Evolutionary conservation across 176 grass and related monocot genomes (phyloP), one percentile per base, ranked within the genome.

Genomic region (Chloris gayana): DNA sequence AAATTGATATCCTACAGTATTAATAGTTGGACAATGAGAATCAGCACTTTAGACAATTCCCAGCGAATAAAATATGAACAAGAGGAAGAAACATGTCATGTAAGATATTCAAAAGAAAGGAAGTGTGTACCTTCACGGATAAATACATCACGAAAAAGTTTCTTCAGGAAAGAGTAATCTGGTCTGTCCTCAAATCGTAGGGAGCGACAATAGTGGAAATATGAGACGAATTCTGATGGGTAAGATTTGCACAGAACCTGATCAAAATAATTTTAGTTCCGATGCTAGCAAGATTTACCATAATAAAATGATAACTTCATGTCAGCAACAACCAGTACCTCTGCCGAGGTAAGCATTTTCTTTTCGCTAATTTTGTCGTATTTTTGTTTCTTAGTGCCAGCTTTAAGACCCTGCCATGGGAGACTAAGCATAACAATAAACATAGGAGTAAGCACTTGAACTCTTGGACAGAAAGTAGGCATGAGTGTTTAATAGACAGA

Each of bases 311-410:
- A 72, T 26, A 68, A 58, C 60, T 64, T 80, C 27, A 63, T 54
- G 19, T 75, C 59, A 14, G 63, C 39, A 83, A 71, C 31, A 69
- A 58, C n/a, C 64, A 89, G 38, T 92, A 97, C 94, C 89, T 97
- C 89, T 37, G 93, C 80, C 64, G 91, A 90, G 78, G 94, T 97
- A 80, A 97, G 90, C 89, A 94, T 94, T 90, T 97, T 97, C 85
- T 97, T 97, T 88, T 97, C 94, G 80, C 91, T 97, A 81, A 97
- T 97, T 88, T 85, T 92, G 49, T 97, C 94, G 76, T 94, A 92
- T 78, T 97, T 97, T 73, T 97, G 91, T 85, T 97, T 97, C 70
- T 97, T 94, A 76, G 91, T 97, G 30, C 89, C 94, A 87, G 94
- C 91, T 94, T 90, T 94, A 70, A 97, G 83, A 80, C 94, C 94